phyloP scores from a whole-genome alignment of 192 early-diverging fungal species.

The Rhizoclosmatium globosum region DNA sequence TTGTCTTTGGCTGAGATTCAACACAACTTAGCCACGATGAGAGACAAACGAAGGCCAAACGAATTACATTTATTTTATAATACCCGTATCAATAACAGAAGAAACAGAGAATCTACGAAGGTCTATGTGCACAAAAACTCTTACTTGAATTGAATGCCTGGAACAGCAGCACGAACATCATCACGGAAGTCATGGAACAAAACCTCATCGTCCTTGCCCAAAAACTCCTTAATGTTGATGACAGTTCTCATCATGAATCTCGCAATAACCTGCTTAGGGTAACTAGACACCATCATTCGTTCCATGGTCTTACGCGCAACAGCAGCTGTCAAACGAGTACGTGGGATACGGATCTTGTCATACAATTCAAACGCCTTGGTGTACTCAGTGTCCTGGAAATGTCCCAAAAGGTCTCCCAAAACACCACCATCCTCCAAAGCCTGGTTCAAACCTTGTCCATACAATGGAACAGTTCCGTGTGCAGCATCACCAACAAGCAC shows the following conservation, averaged over 20 bases:
- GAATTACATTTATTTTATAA: too few relatives aligned
- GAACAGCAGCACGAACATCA: background rate
- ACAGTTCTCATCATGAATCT: background rate
- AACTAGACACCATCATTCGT: background rate
- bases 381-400: background rate
- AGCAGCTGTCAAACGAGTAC: slow-evolving; percentile 3
- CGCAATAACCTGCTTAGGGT: background rate
- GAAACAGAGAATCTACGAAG: too few relatives aligned
- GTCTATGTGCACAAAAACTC: too few relatives aligned
- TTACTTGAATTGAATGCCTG: background rate
- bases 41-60: too few relatives aligned
- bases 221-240: background rate
- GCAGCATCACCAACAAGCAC: slow-evolving; percentile 35
- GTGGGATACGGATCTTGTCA: slow-evolving; percentile 21
- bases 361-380: slow-evolving; percentile 15
- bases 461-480: slow-evolving; percentile 22
- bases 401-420: slow-evolving; percentile 26
- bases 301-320: background rate
- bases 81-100: too few relatives aligned
- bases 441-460: too few relatives aligned
- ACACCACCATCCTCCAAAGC: slow-evolving; percentile 41
- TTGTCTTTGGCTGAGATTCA: too few relatives aligned
- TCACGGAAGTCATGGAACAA: background rate
- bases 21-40: too few relatives aligned
- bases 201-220: background rate